Base-by-base conservation (phyloP, 108 stramenopile species). In the Cafeteria roenbergensis region DNA sequence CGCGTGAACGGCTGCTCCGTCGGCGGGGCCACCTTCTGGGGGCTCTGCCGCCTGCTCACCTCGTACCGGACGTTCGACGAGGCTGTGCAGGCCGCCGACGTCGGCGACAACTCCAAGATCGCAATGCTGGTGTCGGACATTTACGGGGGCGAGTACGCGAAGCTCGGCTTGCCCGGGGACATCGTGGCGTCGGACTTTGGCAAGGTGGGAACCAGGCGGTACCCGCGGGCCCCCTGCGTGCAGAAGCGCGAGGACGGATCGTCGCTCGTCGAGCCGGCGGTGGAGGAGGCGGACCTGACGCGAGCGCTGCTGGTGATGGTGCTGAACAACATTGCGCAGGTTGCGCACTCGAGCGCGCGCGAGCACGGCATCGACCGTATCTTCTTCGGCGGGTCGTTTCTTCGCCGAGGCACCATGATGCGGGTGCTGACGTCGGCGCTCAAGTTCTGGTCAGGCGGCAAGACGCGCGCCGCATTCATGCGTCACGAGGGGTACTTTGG, bases 101-200 rank as follows among this genome's bases (percentile, higher is more conserved):
- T 2, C 2, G 59, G 59, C 29, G 30, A 61, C 59, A 61, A 35
- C 36, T 3, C 22, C 29, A 9, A 27, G 59, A 27, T 61, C 17
- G 59, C 36, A 8, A 61, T 61, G 59, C 59, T 61, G 9, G 59
- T 61, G 37, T n/a, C n/a, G n/a, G 59, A 61, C 37, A 61, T 61
- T 3, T 61, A 61, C n/a, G 59, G 59, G 20, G 59, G 59, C 20
- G 22, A 28, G 22, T 61, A 61, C 37, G 59, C 20, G 17, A 61
- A 28, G 37, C 22, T 61, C 2, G 59, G 59, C 20, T 27, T 61
- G 37, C 37, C 59, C 2, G 37, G n/a, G 22, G 34, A 22, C 20
- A 12, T 38, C 2, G 37, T 61, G 22, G 59, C 59, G 9, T 12
- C 29, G 20, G 34, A 35, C n/a, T 61, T 61, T 27, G 59, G 59